Evolutionary conservation across 352 stramenopile species (phyloP).

Genomic region (Phytophthora crassamura): DNA sequence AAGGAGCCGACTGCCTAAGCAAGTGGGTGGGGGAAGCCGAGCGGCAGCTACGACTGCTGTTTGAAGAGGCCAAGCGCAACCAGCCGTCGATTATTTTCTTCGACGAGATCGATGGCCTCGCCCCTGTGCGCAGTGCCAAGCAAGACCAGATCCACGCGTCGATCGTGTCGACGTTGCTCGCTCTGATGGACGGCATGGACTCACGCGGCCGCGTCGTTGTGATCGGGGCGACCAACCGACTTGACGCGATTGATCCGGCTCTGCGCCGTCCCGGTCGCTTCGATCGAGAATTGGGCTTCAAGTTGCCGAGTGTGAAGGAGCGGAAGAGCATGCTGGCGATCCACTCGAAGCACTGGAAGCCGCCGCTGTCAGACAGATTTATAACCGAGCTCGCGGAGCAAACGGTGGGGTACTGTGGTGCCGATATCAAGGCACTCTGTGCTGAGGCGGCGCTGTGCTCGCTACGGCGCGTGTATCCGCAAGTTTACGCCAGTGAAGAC

Average conservation of each 20-base stretch:
- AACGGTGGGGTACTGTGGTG: constrained; percentile 91
- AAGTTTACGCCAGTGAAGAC: constrained; percentile 86
- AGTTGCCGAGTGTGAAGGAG: constrained; percentile 83
- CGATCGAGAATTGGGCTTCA: constrained; percentile 92
- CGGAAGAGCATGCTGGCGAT: constrained; percentile 90
- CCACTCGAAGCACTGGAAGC: constrained; percentile 90
- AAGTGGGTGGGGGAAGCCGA: constrained; percentile 95
- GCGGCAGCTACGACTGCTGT: constrained; percentile 89
- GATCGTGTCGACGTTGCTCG: constrained; percentile 93
- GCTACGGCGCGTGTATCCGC: constrained; percentile 85
- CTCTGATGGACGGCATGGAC: constrained; percentile 93
- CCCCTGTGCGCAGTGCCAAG: constrained; percentile 91
- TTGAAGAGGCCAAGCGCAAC: constrained; percentile 91
- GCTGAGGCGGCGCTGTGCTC: constrained; percentile 90
- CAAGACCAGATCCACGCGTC: constrained; percentile 95
- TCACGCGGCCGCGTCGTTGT: constrained; percentile 94
- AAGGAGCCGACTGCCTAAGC: constrained; percentile 90
- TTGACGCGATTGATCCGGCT: constrained; percentile 95
- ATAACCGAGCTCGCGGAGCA: constrained; percentile 80
- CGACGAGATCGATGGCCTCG: constrained; percentile 94
- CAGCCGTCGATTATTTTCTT: constrained; percentile 96
- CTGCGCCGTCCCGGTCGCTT: constrained; percentile 94
- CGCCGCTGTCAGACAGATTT: constrained; percentile 62
- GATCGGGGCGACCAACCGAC: constrained; percentile 98
- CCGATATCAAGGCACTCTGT: constrained; percentile 93